Percentiles rank a stretch among this genome's conserved stretches.
Evolutionary conservation across 345 rosid species (phyloP).

Genomic region (Aquilaria malaccensis): DNA sequence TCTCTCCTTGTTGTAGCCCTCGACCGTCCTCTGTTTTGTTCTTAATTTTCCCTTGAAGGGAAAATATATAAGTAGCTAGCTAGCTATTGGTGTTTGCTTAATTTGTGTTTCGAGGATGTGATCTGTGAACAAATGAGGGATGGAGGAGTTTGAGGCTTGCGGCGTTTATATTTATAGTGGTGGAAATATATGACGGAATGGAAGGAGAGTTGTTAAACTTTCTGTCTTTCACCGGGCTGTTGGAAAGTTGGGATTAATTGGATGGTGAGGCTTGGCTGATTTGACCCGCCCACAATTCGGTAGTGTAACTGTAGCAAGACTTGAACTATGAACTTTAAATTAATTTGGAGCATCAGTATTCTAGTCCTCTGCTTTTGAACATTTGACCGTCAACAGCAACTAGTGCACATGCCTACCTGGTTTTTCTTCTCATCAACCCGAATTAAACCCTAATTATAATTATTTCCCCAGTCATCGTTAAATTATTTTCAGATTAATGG

Average conservation of each 20-base stretch:
- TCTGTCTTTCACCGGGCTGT: neutral
- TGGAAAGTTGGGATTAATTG: slow-evolving; percentile 9
- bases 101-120: neutral
- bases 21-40: neutral
- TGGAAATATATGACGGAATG: neutral
- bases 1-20: neutral
- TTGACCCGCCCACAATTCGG: slow-evolving; percentile 1
- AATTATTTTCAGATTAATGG: too few relatives aligned
- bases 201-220: too few relatives aligned
- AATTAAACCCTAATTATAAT: too few relatives aligned
- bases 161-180: slow-evolving; percentile 11
- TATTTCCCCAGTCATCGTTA: too few relatives aligned
- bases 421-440: too few relatives aligned
- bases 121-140: neutral
- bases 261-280: slow-evolving; percentile 25
- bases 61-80: neutral
- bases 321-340: slow-evolving; percentile 2
- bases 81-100: neutral
- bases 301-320: slow-evolving; percentile 10
- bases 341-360: slow-evolving; percentile 17
- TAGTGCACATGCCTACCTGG: too few relatives aligned
- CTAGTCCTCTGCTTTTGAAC: slow-evolving; percentile 25
- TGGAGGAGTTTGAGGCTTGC: neutral
- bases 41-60: too few relatives aligned
- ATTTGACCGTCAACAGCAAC: slow-evolving; percentile 7